Evolutionary conservation across 371 early-diverging fungal genomes (phyloP), one percentile per base, ranked within the genome.

Genomic region (Dichotomocladium elegans): DNA sequence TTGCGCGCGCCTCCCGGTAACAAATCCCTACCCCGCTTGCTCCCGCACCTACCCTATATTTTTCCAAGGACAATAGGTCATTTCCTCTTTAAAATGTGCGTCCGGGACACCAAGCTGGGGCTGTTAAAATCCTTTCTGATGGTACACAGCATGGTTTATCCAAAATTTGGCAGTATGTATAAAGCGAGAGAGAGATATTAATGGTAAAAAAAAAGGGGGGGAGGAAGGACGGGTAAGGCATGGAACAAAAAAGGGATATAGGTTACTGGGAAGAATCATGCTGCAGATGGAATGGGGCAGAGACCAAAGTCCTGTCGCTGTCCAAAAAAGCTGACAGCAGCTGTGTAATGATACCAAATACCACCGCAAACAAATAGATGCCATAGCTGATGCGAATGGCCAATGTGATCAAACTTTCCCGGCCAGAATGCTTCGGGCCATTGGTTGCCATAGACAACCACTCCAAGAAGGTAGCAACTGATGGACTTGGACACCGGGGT

Each of bases 381-480:
- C 92, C 92, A 92, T 29, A 86, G 62, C 55, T 87, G 88, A 62
- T 92, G 92, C 11, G 88, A 87, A 48, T 89, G 86, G 15, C 83
- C 83, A 50, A 83, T 55, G 24, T 73, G 70, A 57, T 92, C 91
- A 64, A 90, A 89, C 54, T 70, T 70, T 8, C 92, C 92, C 0
- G 89, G 90, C 63, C 76, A 80, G 24, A 76, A 75, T 48, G 80
- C 74, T 63, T 92, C 91, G 6, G 91, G 93, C 47, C 85, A 70
- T 49, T 86, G 81, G 33, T 79, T 77, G 14, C 83, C 86, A 59
- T 90, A 92, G 21, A 90, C 60, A 50, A 70, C 48, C 8, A 72
- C 66, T 42, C 77, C 78, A 2, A 70, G 53, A 21, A 67, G 33
- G 52, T 77, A 77, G 22, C 70, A 74, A 21, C 41, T 50, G 22